These are phyloP conservation scores for Ophiosphaerella narmari DNA, from an alignment of 2,329 filamentous ascomycete genomes.

Conservation along the genomic window DNA sequence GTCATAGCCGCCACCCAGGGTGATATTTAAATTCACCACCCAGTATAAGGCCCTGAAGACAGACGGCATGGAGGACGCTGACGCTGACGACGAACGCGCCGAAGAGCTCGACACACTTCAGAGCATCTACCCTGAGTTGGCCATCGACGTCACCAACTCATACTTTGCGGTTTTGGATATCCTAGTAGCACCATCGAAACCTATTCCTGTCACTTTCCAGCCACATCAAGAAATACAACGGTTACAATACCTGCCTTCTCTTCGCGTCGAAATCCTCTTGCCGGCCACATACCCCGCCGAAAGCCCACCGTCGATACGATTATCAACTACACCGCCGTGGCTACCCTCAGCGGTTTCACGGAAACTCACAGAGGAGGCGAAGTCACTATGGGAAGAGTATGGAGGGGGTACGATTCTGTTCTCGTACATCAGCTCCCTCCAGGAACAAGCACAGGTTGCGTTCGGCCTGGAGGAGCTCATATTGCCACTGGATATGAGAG, in stretches of 20 bases:
- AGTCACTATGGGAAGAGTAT: conserved; percentile 63
- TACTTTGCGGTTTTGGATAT: conserved; percentile 58
- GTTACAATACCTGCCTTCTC: conserved; percentile 61
- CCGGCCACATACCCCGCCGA: conserved; percentile 61
- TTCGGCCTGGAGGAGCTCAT: conserved; percentile 58
- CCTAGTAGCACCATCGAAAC: conserved; percentile 58
- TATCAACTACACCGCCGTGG: conserved; percentile 59
- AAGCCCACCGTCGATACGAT: conserved; percentile 54
- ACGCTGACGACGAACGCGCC: conserved; percentile 60
- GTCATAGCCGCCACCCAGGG: not conserved
- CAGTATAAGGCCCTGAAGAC: not conserved
- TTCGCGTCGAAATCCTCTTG: conserved; percentile 58
- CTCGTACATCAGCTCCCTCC: conserved; percentile 64
- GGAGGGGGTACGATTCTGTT: conserved; percentile 62
- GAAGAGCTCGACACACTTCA: conserved; percentile 64
- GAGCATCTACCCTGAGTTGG: conserved; percentile 67
- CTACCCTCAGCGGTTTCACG: conserved; percentile 52
- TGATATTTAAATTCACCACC: not conserved
- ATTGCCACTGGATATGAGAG: conserved; percentile 60
- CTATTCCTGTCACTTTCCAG: conserved; percentile 47
- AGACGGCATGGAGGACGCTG: conserved; percentile 31
- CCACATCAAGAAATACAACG: conserved; percentile 48
- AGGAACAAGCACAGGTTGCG: conserved; percentile 60
- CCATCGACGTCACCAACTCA: conserved; percentile 51
- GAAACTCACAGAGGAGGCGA: conserved; percentile 54